Base-by-base conservation (phyloP, 2,329 filamentous ascomycete genomes). In the Ciborinia camelliae region DNA sequence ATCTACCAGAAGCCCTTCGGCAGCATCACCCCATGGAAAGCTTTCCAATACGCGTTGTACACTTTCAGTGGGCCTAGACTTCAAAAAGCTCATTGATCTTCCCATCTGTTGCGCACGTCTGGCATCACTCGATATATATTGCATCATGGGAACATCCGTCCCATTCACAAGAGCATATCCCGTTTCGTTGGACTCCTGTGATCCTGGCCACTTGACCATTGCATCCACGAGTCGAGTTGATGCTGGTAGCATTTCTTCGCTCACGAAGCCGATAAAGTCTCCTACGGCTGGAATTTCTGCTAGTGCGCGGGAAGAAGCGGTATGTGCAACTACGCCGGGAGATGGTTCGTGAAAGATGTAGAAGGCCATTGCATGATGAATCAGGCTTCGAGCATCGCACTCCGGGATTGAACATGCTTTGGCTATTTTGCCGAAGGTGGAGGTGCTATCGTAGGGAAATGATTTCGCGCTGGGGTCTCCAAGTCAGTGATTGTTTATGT, bases 291-390 rank as follows among this genome's bases (percentile, higher is more conserved):
- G 43, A n/a, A 43, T 28, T 9, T 65, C 23, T 3, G 48, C 62
- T 2, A 66, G 62, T 9, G 54, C 35, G 28, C 50, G 37, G 4
- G 62, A 68, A 7, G 47, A 9, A 4, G 65, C 58, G 0, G 62
- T 68, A 30, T 70, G 65, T 30, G 63, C 65, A 20, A 69, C 58
- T 2, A 62, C 43, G 0, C 64, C 65, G 0, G 64, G 60, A 0
- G 39, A n/a, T 12, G 52, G 60, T 37, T 70, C 68, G 26, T 50
- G 28, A 32, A 70, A 70, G 62, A 86, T 76, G n/a, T 77, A 75
- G 67, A 79, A 82, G 15, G 82, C 84, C 77, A 85, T 85, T 55
- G 80, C 81, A 70, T 84, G 79, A 10, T 83, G 82, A 23, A 84
- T 71, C 4, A 81, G 72, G 62, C 82, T 59, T 7, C 37, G 20